Evolutionary conservation across 495 filamentous ascomycete genomes (phyloP).

Genomic region (Cudoniella acicularis): DNA sequence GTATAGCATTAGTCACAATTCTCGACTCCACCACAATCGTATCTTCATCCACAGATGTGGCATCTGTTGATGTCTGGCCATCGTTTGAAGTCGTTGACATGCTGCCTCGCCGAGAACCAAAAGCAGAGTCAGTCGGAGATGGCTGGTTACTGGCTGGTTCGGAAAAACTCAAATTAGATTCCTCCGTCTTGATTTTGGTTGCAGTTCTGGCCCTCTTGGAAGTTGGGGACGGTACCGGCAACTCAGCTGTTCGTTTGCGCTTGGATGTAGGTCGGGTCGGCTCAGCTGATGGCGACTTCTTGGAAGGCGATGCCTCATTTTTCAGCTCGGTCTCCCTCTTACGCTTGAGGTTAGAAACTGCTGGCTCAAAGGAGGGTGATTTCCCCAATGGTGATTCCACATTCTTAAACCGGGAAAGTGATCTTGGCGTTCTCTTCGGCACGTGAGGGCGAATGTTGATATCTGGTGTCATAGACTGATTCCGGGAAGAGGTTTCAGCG

Average conservation of each 20-base stretch:
- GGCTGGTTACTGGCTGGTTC: not conserved
- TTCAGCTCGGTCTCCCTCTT: not conserved
- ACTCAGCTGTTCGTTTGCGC: slow-evolving; percentile 9
- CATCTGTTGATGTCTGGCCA: slow-evolving; percentile 19
- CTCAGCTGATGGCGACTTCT: slow-evolving; percentile 13
- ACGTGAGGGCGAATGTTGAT: slow-evolving; percentile 23
- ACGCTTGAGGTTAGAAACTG: not conserved
- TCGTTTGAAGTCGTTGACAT: slow-evolving; percentile 10
- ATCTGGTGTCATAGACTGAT: slow-evolving; percentile 26
- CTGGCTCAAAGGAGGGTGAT: slow-evolving; percentile 6
- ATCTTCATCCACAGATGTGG: slow-evolving; percentile 27
- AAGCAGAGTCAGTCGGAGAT: slow-evolving; percentile 8
- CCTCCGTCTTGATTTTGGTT: slow-evolving; percentile 11
- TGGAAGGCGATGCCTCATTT: not conserved
- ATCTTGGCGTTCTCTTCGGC: slow-evolving; percentile 18
- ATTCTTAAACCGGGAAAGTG: slow-evolving; percentile 18
- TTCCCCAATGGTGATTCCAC: slow-evolving; percentile 6
- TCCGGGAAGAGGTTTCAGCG: slow-evolving; percentile 11
- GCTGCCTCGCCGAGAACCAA: slow-evolving; percentile 5
- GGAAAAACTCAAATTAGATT: slow-evolving; percentile 6
- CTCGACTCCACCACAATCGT: slow-evolving; percentile 18
- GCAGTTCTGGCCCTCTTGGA: slow-evolving; percentile 4
- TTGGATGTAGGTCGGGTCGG: slow-evolving; percentile 4
- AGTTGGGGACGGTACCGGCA: slow-evolving; percentile 1
- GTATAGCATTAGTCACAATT: slow-evolving; percentile 1